phyloP scores from a whole-genome alignment of 1,284 basidiomycete genomes.

The Cutaneotrichosporon mucoides region DNA sequence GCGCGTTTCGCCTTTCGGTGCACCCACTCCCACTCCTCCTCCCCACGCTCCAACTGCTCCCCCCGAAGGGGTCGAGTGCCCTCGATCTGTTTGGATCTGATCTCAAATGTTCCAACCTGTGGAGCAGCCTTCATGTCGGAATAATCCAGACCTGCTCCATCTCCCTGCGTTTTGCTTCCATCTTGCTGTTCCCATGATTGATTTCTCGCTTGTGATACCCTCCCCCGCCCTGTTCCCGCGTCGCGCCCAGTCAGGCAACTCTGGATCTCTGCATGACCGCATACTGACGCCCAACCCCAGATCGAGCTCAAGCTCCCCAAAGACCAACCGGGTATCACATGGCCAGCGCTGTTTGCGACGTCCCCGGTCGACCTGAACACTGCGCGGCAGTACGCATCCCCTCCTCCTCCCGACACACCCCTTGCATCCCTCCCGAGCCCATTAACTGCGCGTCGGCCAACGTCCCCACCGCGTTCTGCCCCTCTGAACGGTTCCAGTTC shows the following conservation, averaged over 20 bases:
- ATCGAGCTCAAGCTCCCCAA: constrained; percentile 45
- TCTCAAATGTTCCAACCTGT: too few relatives aligned
- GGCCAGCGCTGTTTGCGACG: constrained; percentile 49
- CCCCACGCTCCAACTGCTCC: background rate
- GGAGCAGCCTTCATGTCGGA: too few relatives aligned
- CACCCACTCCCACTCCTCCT: background rate
- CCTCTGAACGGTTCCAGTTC: background rate
- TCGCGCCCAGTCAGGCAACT: too few relatives aligned
- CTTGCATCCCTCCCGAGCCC: background rate
- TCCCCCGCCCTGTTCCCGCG: background rate
- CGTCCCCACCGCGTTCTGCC: background rate
- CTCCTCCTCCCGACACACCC: background rate
- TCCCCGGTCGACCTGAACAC: constrained; percentile 4
- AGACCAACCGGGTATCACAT: constrained; percentile 51
- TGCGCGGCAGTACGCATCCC: background rate
- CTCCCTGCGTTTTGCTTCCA: too few relatives aligned
- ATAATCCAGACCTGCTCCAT: too few relatives aligned
- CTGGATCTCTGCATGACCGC: background rate
- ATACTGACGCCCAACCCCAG: constrained; percentile 21
- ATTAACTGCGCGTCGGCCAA: background rate
- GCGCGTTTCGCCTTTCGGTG: background rate
- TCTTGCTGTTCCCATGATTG: too few relatives aligned
- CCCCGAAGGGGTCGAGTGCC: too few relatives aligned
- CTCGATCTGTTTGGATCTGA: too few relatives aligned
- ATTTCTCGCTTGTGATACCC: too few relatives aligned